Conservation (phyloP, 2,329 filamentous ascomycete species). For the Colletotrichum orbiculare region DNA sequence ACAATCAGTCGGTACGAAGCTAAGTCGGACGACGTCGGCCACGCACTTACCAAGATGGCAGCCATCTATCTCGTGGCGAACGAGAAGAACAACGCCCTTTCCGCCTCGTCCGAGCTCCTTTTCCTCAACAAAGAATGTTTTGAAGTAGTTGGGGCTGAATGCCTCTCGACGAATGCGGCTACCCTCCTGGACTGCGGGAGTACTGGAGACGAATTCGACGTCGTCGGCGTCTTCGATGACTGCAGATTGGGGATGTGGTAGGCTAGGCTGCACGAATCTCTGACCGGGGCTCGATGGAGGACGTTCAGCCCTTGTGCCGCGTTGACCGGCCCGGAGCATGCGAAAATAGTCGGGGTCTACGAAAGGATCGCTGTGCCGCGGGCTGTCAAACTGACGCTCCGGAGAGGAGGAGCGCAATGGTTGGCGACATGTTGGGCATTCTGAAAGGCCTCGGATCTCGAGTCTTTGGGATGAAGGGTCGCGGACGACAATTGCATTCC, state of each 20-base stretch:
- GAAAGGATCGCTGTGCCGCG: slow-evolving; percentile 70
- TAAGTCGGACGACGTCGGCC: not conserved
- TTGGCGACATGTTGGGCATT: slow-evolving; percentile 93
- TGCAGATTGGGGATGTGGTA: slow-evolving; percentile 41
- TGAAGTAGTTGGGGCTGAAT: slow-evolving; percentile 93
- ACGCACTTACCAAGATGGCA: slow-evolving; percentile 72
- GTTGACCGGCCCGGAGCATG: slow-evolving; percentile 76
- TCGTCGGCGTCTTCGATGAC: slow-evolving; percentile 46
- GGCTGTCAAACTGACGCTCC: slow-evolving; percentile 61
- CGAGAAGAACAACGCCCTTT: slow-evolving; percentile 94
- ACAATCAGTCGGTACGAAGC: not conserved
- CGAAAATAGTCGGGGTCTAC: slow-evolving; percentile 95
- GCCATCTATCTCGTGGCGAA: slow-evolving; percentile 90
- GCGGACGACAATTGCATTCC: slow-evolving; percentile 91
- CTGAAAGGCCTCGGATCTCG: slow-evolving; percentile 79
- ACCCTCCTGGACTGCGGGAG: slow-evolving; percentile 61
- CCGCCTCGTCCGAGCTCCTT: slow-evolving; percentile 87
- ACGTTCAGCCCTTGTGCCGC: slow-evolving; percentile 57
- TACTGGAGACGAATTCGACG: slow-evolving; percentile 65
- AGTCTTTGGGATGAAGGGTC: slow-evolving; percentile 88
- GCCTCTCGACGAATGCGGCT: slow-evolving; percentile 86
- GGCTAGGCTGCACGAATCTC: slow-evolving; percentile 60
- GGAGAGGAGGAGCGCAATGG: slow-evolving; percentile 66
- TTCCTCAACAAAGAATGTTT: slow-evolving; percentile 92
- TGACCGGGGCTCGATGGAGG: slow-evolving; percentile 65